phyloP scores from a whole-genome alignment of 2,329 filamentous ascomycete species.

The Calonectria hongkongensis region DNA sequence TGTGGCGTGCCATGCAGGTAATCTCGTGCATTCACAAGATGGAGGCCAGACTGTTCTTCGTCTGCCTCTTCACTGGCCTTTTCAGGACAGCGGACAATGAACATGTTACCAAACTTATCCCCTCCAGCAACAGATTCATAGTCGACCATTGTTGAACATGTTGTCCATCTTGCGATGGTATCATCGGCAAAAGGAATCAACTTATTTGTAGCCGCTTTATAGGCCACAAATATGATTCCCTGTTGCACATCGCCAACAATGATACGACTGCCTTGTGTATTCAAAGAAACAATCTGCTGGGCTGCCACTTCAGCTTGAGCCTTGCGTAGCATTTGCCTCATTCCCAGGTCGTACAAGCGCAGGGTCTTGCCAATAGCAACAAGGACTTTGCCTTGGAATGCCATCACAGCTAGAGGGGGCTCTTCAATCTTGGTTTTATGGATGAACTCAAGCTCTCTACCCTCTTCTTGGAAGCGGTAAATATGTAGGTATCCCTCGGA shows the following conservation, averaged over 20 bases:
- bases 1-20: conserved; percentile 94
- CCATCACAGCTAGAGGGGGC: conserved; percentile 91
- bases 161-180: conserved; percentile 91
- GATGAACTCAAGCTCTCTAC: conserved; percentile 92
- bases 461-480: conserved; percentile 91
- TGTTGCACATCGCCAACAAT: conserved; percentile 95
- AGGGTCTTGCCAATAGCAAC: conserved; percentile 90
- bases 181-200: conserved; percentile 97
- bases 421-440: conserved; percentile 96
- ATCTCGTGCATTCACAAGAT: conserved; percentile 91
- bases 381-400: conserved; percentile 92
- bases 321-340: conserved; percentile 94
- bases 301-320: conserved; percentile 86
- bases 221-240: conserved; percentile 92
- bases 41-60: conserved; percentile 91
- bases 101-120: conserved; percentile 98
- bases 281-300: conserved; percentile 90
- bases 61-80: conserved; percentile 93
- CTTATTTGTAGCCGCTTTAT: conserved; percentile 93
- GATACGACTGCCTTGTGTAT: conserved; percentile 93
- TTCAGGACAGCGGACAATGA: conserved; percentile 90
- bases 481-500: conserved; percentile 91
- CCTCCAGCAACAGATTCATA: conserved; percentile 97
- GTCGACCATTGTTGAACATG: conserved; percentile 93
- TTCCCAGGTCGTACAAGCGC: conserved; percentile 92